Base-by-base conservation (phyloP, 2,329 filamentous ascomycete genomes). In the Daldinia sp. region DNA sequence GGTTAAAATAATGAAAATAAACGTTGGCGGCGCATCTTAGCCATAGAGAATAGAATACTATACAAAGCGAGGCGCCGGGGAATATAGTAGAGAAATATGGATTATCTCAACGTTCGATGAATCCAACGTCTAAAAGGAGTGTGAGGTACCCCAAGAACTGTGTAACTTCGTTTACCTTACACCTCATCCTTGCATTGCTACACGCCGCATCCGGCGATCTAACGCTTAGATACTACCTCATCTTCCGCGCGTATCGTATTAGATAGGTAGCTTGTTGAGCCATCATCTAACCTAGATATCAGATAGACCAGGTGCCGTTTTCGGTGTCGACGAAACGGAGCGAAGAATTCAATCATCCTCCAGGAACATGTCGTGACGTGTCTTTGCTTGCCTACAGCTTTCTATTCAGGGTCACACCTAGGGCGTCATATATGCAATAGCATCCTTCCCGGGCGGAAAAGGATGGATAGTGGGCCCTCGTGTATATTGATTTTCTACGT, bases 391-490 rank as follows among this genome's bases (percentile, higher is more conserved):
- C 17, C 17, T 34, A 35, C 29, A 43, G 10, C 39, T 34, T 30
- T 41, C 17, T 39, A 59, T 50, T 45, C 34, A 21, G 32, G 54
- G 45, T 37, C 17, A 32, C 37, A 39, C 49, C 13, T 5, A 30
- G 49, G 19, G 23, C 30, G 45, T 54, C 54, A 58, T 37, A 23
- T 56, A 56, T 55, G 34, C 49, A 23, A 37, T 27, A 50, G 39
- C 21, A 60, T 58, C 52, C 56, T 58, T 50, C 52, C 52, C 60
- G 60, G 51, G 45, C 53, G 64, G 61, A 52, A 54, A 50, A 34
- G 41, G 52, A 58, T 48, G 43, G 10, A 54, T 52, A 19, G 23
- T 57, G 54, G 60, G 43, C 50, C 53, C 49, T 56, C 49, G 27
- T 51, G 57, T 47, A 61, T 55, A 58, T 51, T 25, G 39, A 23